A percentile compares a stretch with the other conserved stretches of the same genome.
phyloP scores from a whole-genome alignment of 2,329 filamentous ascomycete genomes.

The Botrytis pseudocinerea region DNA sequence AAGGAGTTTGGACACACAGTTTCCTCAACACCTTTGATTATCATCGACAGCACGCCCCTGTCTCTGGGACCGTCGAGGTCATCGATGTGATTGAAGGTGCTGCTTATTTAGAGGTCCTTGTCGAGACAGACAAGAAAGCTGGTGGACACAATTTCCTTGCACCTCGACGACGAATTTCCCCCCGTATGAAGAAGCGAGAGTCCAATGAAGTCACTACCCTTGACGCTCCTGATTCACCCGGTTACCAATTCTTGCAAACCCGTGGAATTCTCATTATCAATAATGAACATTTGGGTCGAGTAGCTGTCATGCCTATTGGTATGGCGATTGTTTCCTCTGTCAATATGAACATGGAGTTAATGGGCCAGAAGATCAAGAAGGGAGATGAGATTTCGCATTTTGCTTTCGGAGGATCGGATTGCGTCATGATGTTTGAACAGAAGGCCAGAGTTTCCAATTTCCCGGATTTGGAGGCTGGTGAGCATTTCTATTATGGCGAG shows the following conservation, averaged over 20 bases:
- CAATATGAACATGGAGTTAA: constrained; percentile 35
- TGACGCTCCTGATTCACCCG: constrained; percentile 42
- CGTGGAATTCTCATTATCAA: constrained; percentile 46
- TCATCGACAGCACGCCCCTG: constrained; percentile 46
- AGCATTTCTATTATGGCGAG: constrained; percentile 22
- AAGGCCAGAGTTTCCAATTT: constrained; percentile 20
- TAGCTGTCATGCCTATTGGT: constrained; percentile 47
- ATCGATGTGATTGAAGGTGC: constrained; percentile 43
- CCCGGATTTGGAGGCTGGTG: constrained; percentile 6
- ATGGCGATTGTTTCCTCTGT: constrained; percentile 50
- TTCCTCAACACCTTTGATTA: constrained; percentile 47
- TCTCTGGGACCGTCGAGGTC: constrained; percentile 44
- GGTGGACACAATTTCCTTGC: constrained; percentile 4
- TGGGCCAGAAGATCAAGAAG: constrained; percentile 39
- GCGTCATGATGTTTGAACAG: constrained; percentile 44
- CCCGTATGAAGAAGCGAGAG: background rate
- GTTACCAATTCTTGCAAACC: constrained; percentile 46
- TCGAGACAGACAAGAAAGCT: constrained; percentile 24
- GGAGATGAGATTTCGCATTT: constrained; percentile 48
- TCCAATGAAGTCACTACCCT: background rate
- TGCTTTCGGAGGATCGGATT: constrained; percentile 48
- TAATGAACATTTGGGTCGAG: constrained; percentile 40
- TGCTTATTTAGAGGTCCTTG: constrained; percentile 44
- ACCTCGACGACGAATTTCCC: constrained; percentile 26
- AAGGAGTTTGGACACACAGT: constrained; percentile 46